A percentile compares a stretch with the other conserved stretches of the same genome.
Conservation (phyloP, 106 monocot species). For the Ottelia alismoides region DNA sequence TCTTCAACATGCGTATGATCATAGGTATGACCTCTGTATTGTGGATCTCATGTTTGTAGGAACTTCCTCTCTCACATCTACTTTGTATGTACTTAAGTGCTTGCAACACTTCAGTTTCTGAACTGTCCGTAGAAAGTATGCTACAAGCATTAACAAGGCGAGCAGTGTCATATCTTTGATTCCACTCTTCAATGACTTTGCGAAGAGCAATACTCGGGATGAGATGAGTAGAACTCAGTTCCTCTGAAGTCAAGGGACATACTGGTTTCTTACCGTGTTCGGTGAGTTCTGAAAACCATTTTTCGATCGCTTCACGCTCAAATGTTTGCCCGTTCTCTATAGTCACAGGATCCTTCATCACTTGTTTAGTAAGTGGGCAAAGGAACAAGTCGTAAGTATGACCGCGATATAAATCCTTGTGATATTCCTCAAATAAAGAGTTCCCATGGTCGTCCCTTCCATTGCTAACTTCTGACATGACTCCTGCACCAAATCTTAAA, state of each 20-base stretch:
- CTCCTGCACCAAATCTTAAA: no score
- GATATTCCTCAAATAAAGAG: conserved; percentile 38
- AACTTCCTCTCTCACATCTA: conserved; percentile 49
- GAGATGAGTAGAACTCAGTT: conserved; percentile 42
- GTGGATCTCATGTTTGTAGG: conserved; percentile 42
- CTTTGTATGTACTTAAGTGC: conserved; percentile 40
- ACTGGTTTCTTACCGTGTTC: conserved; percentile 35
- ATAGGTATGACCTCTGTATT: conserved; percentile 37
- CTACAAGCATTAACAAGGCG: conserved; percentile 49
- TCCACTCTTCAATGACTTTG: conserved; percentile 93
- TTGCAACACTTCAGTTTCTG: conserved; percentile 60
- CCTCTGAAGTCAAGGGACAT: conserved; percentile 64
- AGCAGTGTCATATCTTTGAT: conserved; percentile 64
- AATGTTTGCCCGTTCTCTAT: conserved; percentile 74
- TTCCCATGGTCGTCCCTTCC: no score
- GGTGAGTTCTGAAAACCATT: conserved; percentile 71
- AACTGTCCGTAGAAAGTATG: conserved; percentile 40
- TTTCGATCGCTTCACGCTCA: conserved; percentile 81
- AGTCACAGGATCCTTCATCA: conserved; percentile 79
- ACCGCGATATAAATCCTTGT: conserved; percentile 49
- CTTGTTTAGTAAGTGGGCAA: conserved; percentile 75
- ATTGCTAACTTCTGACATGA: no score
- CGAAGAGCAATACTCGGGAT: conserved; percentile 82
- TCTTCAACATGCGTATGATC: conserved; percentile 75
- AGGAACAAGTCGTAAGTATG: conserved; percentile 74